Conservation (phyloP, 352 stramenopile species). For the Phytopythium aichiense region DNA sequence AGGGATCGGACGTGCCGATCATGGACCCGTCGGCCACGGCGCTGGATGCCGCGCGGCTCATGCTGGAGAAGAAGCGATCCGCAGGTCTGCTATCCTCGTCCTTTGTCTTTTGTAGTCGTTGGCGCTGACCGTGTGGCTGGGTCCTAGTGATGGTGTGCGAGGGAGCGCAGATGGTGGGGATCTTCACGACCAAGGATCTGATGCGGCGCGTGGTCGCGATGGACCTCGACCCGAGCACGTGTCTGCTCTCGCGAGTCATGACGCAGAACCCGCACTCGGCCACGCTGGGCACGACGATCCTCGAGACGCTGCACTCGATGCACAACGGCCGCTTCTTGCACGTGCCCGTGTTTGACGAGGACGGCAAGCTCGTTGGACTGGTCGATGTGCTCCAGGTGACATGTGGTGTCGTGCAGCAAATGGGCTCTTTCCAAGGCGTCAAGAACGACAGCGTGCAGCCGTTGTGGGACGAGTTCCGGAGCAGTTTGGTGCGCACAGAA, state of each 20-base stretch:
- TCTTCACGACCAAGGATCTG: constrained; percentile 98
- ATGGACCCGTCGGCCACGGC: constrained; percentile 46
- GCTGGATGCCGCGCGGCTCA: constrained; percentile 68
- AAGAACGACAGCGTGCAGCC: constrained; percentile 69
- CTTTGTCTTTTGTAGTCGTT: too few relatives aligned
- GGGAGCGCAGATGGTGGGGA: constrained; percentile 85
- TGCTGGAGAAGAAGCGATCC: constrained; percentile 78
- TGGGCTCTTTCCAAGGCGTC: constrained; percentile 66
- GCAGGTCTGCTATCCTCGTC: constrained; percentile 19
- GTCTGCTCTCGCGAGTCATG: constrained; percentile 90
- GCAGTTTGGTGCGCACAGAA: constrained; percentile 35
- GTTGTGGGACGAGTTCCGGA: constrained; percentile 74
- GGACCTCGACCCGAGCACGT: constrained; percentile 78
- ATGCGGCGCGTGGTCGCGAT: constrained; percentile 93
- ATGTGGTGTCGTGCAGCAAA: constrained; percentile 81
- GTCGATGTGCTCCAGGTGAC: constrained; percentile 96
- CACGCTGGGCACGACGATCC: constrained; percentile 90
- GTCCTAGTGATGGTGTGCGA: constrained; percentile 87
- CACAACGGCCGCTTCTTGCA: constrained; percentile 97
- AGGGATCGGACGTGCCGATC: constrained; percentile 55
- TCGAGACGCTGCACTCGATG: constrained; percentile 97
- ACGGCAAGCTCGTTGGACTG: constrained; percentile 89
- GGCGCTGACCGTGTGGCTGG: background rate
- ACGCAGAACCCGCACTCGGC: constrained; percentile 93
- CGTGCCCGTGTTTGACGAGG: constrained; percentile 92